Conservation (phyloP, 345 rosid genomes). For the Cochlearia excelsa region DNA sequence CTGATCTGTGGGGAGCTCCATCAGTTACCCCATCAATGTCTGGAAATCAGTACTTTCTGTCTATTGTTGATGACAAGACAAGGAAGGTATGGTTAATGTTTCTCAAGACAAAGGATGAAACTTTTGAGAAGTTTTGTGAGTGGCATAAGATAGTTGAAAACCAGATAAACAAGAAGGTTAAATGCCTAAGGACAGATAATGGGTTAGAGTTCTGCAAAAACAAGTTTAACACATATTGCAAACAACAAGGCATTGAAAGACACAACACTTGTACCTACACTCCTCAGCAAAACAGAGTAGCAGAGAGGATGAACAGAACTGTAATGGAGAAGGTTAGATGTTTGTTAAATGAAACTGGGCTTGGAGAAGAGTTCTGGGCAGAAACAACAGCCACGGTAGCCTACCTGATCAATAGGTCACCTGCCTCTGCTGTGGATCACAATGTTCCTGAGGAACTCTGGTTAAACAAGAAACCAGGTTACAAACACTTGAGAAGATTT, state of each 20-base stretch:
- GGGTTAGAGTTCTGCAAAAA: background rate
- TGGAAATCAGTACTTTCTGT: background rate
- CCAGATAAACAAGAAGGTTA: background rate
- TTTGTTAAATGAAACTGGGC: background rate
- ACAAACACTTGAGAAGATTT: background rate
- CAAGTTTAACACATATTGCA: background rate
- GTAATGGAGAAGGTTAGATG: background rate
- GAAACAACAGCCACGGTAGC: background rate
- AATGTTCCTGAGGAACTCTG: background rate
- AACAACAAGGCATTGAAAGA: background rate
- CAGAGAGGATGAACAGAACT: background rate
- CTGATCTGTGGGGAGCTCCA: background rate
- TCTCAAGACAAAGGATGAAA: background rate
- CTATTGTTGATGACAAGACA: background rate
- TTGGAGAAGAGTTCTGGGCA: background rate
- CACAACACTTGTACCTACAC: background rate
- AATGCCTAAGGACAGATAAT: background rate
- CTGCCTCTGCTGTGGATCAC: background rate
- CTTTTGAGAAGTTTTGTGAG: background rate
- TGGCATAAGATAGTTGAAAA: background rate
- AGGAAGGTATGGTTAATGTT: background rate
- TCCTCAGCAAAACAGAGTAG: background rate
- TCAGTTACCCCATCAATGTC: background rate
- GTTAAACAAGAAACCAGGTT: background rate
- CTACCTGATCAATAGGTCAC: background rate